Base-by-base conservation (phyloP, 805 yeast genomes). In the Pichia exigua region DNA sequence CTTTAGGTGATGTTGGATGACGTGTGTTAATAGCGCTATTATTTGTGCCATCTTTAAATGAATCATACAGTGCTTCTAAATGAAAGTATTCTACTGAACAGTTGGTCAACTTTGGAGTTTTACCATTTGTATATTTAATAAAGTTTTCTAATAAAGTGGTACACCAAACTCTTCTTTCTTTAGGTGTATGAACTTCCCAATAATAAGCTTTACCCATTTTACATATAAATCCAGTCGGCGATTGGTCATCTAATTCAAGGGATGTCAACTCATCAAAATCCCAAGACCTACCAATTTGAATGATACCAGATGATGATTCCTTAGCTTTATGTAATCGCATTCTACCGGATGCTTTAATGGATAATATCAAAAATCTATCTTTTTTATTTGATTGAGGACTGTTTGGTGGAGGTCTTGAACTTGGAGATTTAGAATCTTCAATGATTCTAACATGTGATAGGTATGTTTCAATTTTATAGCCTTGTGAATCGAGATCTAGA, bases 221-320 rank as follows among this genome's bases (percentile, higher is more conserved):
- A 49, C 86, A 71, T 0, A 75, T 54, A 51, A 87, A 73, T 2
- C 91, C 89, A 47, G 78, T 76, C 2, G 73, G 76, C 13, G 75
- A 76, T 27, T 69, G 75, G 32, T 54, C 49, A 54, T 83, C 87
- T 50, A 78, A 73, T 32, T 82, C 81, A 2, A 91, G 65, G 43
- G 67, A 65, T 4, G 73, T 65, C 56, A 92, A 70, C 59, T 87
- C 95, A 54, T 79, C 86, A 60, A 92, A 70, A 55, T 81, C 82
- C 98, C 98, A 91, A 3, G 95, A 85, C 61, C 97, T 78, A 32
- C 98, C 98, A 48, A 91, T 87, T 67, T 91, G 97, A 60, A 86
- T 81, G 1, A 82, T 66, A 1, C 86, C 83, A 58, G 87, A 86
- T 11, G 78, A 72, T 59, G 85, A 85, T 64, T 81, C 89, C 60